Base-by-base conservation (phyloP, 2,329 filamentous ascomycete species). In the Apiospora hydei region DNA sequence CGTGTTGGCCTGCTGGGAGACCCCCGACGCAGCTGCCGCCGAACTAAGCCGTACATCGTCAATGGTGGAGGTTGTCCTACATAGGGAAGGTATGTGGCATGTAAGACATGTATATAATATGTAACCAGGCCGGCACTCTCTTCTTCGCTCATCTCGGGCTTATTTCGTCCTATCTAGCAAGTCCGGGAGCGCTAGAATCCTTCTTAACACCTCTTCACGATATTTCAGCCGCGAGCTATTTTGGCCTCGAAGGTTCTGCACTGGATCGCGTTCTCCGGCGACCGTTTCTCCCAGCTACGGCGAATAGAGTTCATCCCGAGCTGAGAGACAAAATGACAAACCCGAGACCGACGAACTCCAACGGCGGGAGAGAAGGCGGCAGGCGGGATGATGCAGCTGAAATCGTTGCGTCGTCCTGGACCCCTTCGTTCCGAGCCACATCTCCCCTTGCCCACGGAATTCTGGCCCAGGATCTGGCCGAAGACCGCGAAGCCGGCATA, bases 371-470 rank as follows among this genome's bases (percentile, higher is more conserved):
- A 72, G 66, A 72, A 66, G 43, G 61, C 74, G n/a, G 75, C 18
- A 49, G 46, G 71, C 21, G 43, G 72, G 16, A 75, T 80, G 57
- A 64, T 34, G 3, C 34, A n/a, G 18, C 53, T 3, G 34, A 61
- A 34, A 16, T 11, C 69, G 70, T 80, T 41, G 76, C 78, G 7
- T 77, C 78, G 13, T 79, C 79, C 5, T 78, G 85, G 49, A 83
- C 83, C 47, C 83, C 83, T n/a, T 88, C 87, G 7, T 90, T 90
- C 80, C 83, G 84, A 38, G 87, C 89, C 30, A 84, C 85, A 41
- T 92, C 92, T n/a, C 91, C 91, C 30, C 85, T 93, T 67, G 92
- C 90, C 0, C 89, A 92, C 74, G 88, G 89, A 43, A 88, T 89
- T 46, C 85, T 94, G 72, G 90, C 90, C 8, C 86, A 89, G 49